Base-by-base conservation (phyloP, 768 basidiomycete genomes). In the Cystobasidium onofrii region DNA sequence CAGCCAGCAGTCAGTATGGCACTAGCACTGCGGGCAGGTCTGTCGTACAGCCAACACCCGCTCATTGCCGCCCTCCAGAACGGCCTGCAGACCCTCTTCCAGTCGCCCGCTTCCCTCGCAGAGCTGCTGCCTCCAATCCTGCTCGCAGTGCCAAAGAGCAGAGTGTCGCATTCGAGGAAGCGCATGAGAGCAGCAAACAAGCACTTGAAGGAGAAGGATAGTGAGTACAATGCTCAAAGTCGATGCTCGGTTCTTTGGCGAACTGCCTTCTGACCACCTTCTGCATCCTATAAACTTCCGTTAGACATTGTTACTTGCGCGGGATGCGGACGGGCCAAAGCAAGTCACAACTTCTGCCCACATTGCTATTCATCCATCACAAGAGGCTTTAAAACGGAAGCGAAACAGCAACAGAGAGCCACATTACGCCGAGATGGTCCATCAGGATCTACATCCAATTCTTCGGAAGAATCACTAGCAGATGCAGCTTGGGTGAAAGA, bases 131-230 rank as follows among this genome's bases (percentile, higher is more conserved):
- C 69, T 23, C 69, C 69, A n/a, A 34, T 75, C 27, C 54, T 75
- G 29, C 74, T 67, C 10, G 74, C 74, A 17, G 74, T 75, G 25
- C 74, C 74, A 36, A 75, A 75, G 62, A 75, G 66, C 52, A 75
- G 69, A 60, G 57, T 72, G 41, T 75, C 74, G 36, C 74, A 75
- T 36, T 61, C 55, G n/a, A 52, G 74, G 23, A 75, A 75, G 50
- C 39, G 54, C 1, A 75, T 75, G 74, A 33, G 74, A 44, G 25
- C 55, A 9, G 74, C 74, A 25, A 75, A 71, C 61, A 75, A 75
- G 52, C 41, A 54, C 46, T 41, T 75, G 18, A 20, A 62, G 41
- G 74, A 75, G 66, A 75, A 75, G 69, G 33, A 55, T 7, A 75
- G 74, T 74, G 65, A 72, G 74, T 70, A 18, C 3, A n/a, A 2